Conservation (phyloP, 2,329 filamentous ascomycete species). For the Penicillium sp. region DNA sequence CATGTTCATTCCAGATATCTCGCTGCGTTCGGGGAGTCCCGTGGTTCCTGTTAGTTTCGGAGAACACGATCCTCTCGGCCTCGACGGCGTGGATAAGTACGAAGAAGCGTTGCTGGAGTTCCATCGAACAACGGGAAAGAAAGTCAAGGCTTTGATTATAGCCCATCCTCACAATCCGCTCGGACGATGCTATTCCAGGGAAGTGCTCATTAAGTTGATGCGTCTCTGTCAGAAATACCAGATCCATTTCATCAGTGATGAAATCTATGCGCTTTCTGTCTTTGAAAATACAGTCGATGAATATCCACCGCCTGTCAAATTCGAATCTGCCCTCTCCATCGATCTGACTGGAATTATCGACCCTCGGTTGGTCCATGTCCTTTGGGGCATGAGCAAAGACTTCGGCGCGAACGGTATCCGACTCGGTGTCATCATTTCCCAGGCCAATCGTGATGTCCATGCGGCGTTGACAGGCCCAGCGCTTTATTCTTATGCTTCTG, state of each 20-base stretch:
- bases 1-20: constrained; percentile 49
- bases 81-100: constrained; percentile 44
- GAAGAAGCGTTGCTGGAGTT: constrained; percentile 43
- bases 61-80: constrained; percentile 45
- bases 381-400: constrained; percentile 50
- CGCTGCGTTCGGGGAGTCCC: constrained; percentile 41
- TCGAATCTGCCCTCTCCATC: constrained; percentile 50
- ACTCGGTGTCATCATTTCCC: constrained; percentile 52
- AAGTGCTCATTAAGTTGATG: constrained; percentile 45
- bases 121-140: constrained; percentile 38
- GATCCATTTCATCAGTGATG: constrained; percentile 57
- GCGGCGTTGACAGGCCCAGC: constrained; percentile 39
- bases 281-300: constrained; percentile 44
- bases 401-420: constrained; percentile 59
- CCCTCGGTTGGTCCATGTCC: constrained; percentile 50
- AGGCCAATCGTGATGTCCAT: constrained; percentile 44
- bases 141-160: constrained; percentile 51
- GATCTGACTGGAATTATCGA: constrained; percentile 48
- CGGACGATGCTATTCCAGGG: constrained; percentile 48
- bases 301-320: constrained; percentile 29
- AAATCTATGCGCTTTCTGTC: constrained; percentile 58
- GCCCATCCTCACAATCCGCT: constrained; percentile 55
- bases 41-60: constrained; percentile 48
- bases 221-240: constrained; percentile 50
- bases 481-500: constrained; percentile 51